These are phyloP conservation scores for Chaetomium tenue DNA, from an alignment of 495 filamentous ascomycete species.

Conservation along the genomic window DNA sequence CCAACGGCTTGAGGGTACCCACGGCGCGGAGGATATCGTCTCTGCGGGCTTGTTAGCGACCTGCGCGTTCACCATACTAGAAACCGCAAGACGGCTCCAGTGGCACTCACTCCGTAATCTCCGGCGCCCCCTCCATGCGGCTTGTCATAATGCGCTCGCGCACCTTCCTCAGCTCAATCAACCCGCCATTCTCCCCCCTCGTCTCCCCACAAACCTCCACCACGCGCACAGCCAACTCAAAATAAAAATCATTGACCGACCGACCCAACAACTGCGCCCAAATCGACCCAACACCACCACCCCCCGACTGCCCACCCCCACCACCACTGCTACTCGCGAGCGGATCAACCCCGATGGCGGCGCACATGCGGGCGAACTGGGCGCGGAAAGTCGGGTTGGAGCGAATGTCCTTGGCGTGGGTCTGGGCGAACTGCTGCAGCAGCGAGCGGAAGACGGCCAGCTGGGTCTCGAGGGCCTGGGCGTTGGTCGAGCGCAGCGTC, in stretches of 20 bases:
- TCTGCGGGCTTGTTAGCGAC: slow-evolving; percentile 40
- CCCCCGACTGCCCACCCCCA: slow-evolving; percentile 40
- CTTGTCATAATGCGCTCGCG: slow-evolving; percentile 68
- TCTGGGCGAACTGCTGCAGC: slow-evolving; percentile 89
- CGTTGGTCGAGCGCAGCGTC: slow-evolving; percentile 75
- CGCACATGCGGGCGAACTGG: slow-evolving; percentile 98
- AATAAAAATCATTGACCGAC: slow-evolving; percentile 96
- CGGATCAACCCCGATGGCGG: slow-evolving; percentile 93
- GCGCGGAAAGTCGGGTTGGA: slow-evolving; percentile 92
- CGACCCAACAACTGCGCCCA: slow-evolving; percentile 92
- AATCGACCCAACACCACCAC: slow-evolving; percentile 59
- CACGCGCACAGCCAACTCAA: slow-evolving; percentile 88
- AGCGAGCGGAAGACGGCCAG: slow-evolving; percentile 93
- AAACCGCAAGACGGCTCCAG: slow-evolving; percentile 7
- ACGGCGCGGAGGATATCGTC: slow-evolving; percentile 93
- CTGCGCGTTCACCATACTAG: neutral
- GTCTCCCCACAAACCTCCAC: slow-evolving; percentile 91
- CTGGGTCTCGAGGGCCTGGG: slow-evolving; percentile 80
- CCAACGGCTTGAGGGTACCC: slow-evolving; percentile 80
- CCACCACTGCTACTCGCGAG: slow-evolving; percentile 62
- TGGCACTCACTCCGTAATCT: slow-evolving; percentile 61
- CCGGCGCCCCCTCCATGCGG: slow-evolving; percentile 68
- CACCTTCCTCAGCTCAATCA: slow-evolving; percentile 83
- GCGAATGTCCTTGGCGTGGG: slow-evolving; percentile 90
- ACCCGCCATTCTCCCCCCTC: slow-evolving; percentile 84